phyloP scores from a whole-genome alignment of 495 filamentous ascomycete species.

The Massariosphaeria phaeospora region DNA sequence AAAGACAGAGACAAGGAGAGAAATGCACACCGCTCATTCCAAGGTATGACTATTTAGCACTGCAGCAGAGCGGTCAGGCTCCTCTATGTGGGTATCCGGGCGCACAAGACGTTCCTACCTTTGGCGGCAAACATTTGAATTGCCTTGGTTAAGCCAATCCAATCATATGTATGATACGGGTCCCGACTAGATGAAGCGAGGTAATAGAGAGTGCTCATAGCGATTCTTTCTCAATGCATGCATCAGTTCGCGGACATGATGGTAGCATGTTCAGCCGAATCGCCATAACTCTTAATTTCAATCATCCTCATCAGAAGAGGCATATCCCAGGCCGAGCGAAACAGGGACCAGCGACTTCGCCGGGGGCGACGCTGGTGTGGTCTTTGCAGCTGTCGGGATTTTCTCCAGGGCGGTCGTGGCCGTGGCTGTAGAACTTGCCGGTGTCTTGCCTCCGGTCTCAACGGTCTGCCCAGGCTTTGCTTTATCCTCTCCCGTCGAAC shows the following conservation, averaged over 20 bases:
- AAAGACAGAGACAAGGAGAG: too few relatives aligned
- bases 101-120: too few relatives aligned
- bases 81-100: too few relatives aligned
- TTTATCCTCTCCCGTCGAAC: not conserved
- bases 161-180: too few relatives aligned
- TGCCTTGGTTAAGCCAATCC: too few relatives aligned
- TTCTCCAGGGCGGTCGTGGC: not conserved
- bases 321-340: conserved; percentile 13
- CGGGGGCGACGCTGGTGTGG: conserved; percentile 1
- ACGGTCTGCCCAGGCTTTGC: not conserved
- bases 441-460: not conserved
- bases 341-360: not conserved
- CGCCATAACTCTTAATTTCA: not conserved
- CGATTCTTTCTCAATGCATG: too few relatives aligned
- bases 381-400: not conserved
- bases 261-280: not conserved
- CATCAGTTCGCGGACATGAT: too few relatives aligned
- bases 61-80: too few relatives aligned
- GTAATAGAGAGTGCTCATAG: not conserved
- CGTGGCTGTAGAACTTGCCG: not conserved
- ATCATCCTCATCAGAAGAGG: conserved; percentile 33
- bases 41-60: too few relatives aligned
- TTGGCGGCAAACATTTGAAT: too few relatives aligned
- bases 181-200: not conserved
- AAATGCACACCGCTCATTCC: too few relatives aligned